Percentiles rank a stretch among this genome's conserved stretches.
These are phyloP conservation scores for Gossypium raimondii DNA, from an alignment of 345 rosid genomes.

Conservation along the genomic window DNA sequence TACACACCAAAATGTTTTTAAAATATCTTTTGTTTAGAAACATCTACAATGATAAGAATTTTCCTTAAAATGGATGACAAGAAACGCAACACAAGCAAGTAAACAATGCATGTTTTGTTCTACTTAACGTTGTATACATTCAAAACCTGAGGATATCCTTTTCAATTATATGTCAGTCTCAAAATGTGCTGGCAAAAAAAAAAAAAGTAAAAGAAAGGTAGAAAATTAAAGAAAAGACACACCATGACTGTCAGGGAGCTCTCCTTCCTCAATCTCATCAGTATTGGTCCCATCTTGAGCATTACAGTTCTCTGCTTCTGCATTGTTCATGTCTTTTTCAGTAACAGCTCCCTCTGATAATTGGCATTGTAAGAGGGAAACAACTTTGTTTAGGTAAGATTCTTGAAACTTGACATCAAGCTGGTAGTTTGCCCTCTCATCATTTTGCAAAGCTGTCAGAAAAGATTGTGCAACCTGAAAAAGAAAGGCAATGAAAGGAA, in stretches of 20 bases:
- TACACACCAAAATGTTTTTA: background rate
- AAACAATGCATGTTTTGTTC: conserved; percentile 1
- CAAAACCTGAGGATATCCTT: background rate
- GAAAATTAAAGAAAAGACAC: conserved; percentile 24
- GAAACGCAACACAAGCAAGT: background rate
- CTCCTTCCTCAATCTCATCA: conserved; percentile 96
- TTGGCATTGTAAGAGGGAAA: conserved; percentile 77
- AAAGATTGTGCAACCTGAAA: conserved; percentile 89
- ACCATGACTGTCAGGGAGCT: conserved; percentile 92
- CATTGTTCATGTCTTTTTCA: conserved; percentile 44
- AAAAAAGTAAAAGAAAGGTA: background rate
- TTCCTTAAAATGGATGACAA: background rate
- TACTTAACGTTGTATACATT: background rate
- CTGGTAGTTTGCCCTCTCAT: conserved; percentile 88
- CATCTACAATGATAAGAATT: background rate
- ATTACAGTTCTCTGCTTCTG: conserved; percentile 35
- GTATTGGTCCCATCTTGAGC: conserved; percentile 25
- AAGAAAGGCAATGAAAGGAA: conserved; percentile 9
- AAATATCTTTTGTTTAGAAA: background rate
- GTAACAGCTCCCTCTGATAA: conserved; percentile 84
- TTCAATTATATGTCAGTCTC: background rate
- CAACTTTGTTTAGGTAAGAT: conserved; percentile 73
- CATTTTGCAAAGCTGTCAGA: conserved; percentile 84
- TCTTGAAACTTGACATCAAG: conserved; percentile 96
- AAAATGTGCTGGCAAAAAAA: background rate